Evolutionary conservation across 768 basidiomycete species (phyloP).

Genomic region (Epithele typhae): DNA sequence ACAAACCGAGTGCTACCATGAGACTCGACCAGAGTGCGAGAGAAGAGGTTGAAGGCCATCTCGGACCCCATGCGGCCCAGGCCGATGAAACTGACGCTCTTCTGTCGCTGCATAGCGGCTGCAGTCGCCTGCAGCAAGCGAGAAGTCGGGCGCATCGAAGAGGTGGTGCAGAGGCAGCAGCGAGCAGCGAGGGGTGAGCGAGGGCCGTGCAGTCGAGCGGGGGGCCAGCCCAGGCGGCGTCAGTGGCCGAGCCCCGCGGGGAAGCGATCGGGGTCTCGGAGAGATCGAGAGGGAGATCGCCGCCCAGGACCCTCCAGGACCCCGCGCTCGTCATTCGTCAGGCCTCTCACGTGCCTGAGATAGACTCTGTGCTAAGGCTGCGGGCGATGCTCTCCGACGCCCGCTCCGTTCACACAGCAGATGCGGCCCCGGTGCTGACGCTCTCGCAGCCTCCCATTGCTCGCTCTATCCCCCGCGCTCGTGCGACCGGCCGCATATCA

Average conservation of each 20-base stretch:
- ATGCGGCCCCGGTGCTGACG: neutral
- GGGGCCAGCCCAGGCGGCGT: too few species aligned
- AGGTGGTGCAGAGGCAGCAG: neutral
- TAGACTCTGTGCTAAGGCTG: too few species aligned
- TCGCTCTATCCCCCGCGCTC: slow-evolving; percentile 2
- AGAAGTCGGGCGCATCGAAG: slow-evolving; percentile 47
- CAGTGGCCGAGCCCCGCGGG: slow-evolving; percentile 9
- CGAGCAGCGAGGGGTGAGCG: neutral
- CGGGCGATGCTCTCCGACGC: too few species aligned
- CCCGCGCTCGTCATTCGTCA: neutral
- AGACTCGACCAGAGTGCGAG: slow-evolving; percentile 55
- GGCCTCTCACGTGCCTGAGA: neutral
- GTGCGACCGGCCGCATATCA: slow-evolving; percentile 6
- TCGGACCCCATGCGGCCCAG: slow-evolving; percentile 86
- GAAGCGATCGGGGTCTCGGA: slow-evolving; percentile 12
- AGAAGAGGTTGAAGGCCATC: slow-evolving; percentile 84
- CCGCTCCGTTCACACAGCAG: neutral
- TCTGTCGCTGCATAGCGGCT: slow-evolving; percentile 21
- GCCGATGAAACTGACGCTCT: slow-evolving; percentile 75
- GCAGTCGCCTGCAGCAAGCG: slow-evolving; percentile 28
- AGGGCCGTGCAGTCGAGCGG: too few species aligned
- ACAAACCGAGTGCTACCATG: slow-evolving; percentile 54
- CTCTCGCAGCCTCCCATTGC: slow-evolving; percentile 6
- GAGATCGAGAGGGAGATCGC: neutral
- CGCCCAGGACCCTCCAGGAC: neutral